Evolutionary conservation across 139 green algal genomes (phyloP).

Genomic region (Coelastrella sp.): DNA sequence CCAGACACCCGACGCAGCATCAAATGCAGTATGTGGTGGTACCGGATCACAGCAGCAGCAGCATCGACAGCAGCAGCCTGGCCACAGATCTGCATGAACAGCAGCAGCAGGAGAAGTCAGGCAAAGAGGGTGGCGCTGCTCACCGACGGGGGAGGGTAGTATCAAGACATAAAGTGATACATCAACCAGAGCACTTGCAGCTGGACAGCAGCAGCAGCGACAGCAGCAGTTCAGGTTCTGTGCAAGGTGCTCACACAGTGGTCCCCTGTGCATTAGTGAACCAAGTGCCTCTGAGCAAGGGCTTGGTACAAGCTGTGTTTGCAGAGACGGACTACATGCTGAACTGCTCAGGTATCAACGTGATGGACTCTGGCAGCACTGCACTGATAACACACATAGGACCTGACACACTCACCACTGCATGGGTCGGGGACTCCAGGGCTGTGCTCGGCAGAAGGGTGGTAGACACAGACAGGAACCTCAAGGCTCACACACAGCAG

Average conservation of each 20-base stretch:
- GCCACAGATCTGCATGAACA: neutral
- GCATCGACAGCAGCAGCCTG: slow-evolving; percentile 11
- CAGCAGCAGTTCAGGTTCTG: neutral
- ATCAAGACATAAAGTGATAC: slow-evolving; percentile 6
- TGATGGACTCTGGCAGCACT: slow-evolving; percentile 44
- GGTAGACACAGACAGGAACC: neutral
- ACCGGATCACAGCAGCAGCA: neutral
- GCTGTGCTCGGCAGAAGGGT: slow-evolving; percentile 49
- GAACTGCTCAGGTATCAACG: slow-evolving; percentile 17
- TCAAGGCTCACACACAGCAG: neutral
- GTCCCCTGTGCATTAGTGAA: neutral
- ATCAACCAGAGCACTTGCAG: neutral
- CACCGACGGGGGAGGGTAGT: neutral
- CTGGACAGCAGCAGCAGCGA: neutral
- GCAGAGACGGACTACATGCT: slow-evolving; percentile 22
- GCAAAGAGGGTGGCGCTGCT: too few relatives aligned
- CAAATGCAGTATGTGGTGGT: neutral
- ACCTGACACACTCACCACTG: slow-evolving; percentile 49
- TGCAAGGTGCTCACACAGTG: neutral
- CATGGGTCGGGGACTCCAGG: slow-evolving; percentile 63
- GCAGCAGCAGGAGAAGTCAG: slow-evolving; percentile 6
- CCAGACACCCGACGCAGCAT: neutral
- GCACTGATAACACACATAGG: slow-evolving; percentile 50
- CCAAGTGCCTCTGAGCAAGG: neutral
- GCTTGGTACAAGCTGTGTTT: slow-evolving; percentile 3